These are phyloP conservation scores for Saksenaea vasiformis DNA, from an alignment of 371 early-diverging fungal species.

Conservation along the genomic window DNA sequence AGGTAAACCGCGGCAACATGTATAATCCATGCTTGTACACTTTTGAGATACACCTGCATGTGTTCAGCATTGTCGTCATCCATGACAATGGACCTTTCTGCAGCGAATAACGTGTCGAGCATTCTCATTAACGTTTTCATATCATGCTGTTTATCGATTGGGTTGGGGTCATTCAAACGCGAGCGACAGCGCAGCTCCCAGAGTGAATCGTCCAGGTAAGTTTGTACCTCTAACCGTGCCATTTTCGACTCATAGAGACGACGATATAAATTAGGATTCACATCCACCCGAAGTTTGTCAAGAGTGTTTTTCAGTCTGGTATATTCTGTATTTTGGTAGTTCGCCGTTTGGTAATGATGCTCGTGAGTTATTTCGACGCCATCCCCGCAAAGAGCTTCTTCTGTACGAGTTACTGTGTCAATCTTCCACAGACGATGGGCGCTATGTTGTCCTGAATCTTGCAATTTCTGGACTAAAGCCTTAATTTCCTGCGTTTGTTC, in stretches of 20 bases:
- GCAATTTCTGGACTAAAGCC: conserved; percentile 12
- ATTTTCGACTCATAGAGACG: conserved; percentile 40
- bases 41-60: conserved; percentile 37
- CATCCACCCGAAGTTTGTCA: conserved; percentile 25
- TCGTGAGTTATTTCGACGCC: conserved; percentile 32
- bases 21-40: conserved; percentile 49
- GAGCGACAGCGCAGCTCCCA: conserved; percentile 22
- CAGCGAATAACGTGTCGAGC: conserved; percentile 25
- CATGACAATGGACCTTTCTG: conserved; percentile 7
- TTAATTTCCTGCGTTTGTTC: conserved; percentile 20
- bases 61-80: conserved; percentile 1
- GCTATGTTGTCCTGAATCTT: conserved; percentile 16
- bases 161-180: conserved; percentile 16
- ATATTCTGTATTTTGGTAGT: conserved; percentile 30
- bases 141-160: conserved; percentile 12
- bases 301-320: conserved; percentile 33
- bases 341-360: conserved; percentile 31
- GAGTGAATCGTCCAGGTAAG: conserved; percentile 46
- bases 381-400: conserved; percentile 33
- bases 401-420: conserved; percentile 26
- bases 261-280: conserved; percentile 26
- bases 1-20: conserved; percentile 41
- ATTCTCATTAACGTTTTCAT: conserved; percentile 8
- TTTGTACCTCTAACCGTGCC: conserved; percentile 54
- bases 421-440: conserved; percentile 38